phyloP scores from a whole-genome alignment of 345 rosid species.

The Draba incana region DNA sequence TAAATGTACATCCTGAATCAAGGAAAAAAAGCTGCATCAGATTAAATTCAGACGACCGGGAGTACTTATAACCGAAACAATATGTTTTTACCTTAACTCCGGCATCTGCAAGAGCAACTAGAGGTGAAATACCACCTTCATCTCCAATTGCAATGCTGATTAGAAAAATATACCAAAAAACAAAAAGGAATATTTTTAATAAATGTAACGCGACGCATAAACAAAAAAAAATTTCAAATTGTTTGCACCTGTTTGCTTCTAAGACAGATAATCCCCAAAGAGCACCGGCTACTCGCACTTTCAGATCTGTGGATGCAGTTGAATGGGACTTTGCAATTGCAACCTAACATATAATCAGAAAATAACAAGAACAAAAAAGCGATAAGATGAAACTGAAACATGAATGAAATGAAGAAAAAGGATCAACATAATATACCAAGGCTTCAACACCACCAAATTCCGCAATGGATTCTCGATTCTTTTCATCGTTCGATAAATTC shows the following conservation, averaged over 20 bases:
- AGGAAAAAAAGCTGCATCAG: neutral
- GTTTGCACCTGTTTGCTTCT: slow-evolving; percentile 74
- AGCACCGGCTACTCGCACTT: slow-evolving; percentile 97
- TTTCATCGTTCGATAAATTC: slow-evolving; percentile 73
- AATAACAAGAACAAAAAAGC: neutral
- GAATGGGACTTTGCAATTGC: slow-evolving; percentile 78
- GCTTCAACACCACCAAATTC: slow-evolving; percentile 81
- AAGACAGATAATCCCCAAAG: slow-evolving; percentile 93
- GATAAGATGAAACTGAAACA: slow-evolving; percentile 24
- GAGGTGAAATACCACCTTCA: slow-evolving; percentile 77
- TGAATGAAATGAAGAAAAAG: neutral
- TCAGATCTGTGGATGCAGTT: slow-evolving; percentile 80
- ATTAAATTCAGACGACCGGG: slow-evolving; percentile 1
- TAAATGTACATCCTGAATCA: slow-evolving; percentile 80
- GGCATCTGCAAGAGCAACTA: slow-evolving; percentile 65
- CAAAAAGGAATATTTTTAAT: neutral
- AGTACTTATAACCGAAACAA: slow-evolving; percentile 6
- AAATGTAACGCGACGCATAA: neutral
- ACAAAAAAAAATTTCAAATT: slow-evolving; percentile 11
- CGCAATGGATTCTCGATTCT: slow-evolving; percentile 82
- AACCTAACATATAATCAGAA: slow-evolving; percentile 58
- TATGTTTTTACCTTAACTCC: slow-evolving; percentile 57
- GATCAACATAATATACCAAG: slow-evolving; percentile 53
- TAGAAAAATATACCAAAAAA: slow-evolving; percentile 1
- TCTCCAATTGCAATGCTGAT: slow-evolving; percentile 75